phyloP scores from a whole-genome alignment of 1,284 basidiomycete genomes.

The Caloboletus firmus region DNA sequence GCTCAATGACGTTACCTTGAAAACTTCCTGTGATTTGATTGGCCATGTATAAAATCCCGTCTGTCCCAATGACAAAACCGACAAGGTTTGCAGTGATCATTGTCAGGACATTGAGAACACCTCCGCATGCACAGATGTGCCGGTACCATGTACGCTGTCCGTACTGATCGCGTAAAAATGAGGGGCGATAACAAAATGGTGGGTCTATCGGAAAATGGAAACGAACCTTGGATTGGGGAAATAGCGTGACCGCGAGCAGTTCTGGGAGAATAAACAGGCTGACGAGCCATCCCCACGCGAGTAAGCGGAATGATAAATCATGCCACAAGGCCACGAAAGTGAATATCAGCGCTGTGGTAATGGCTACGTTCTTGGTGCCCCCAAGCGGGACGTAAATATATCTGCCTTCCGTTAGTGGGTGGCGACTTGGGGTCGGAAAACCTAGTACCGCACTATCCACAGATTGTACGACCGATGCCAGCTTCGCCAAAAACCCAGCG shows the following conservation, averaged over 20 bases:
- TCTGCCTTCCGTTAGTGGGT: slow-evolving; percentile 39
- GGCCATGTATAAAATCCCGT: slow-evolving; percentile 77
- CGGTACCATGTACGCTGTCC: slow-evolving; percentile 77
- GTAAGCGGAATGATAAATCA: slow-evolving; percentile 83
- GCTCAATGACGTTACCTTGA: slow-evolving; percentile 50
- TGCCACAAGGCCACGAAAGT: slow-evolving; percentile 99
- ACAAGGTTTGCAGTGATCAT: slow-evolving; percentile 96
- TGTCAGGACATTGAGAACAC: slow-evolving; percentile 82
- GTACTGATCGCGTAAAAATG: slow-evolving; percentile 49
- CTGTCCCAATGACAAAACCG: slow-evolving; percentile 90
- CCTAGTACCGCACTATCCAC: slow-evolving; percentile 81
- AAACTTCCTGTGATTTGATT: slow-evolving; percentile 63
- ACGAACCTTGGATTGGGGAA: slow-evolving; percentile 68
- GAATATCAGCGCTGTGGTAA: slow-evolving; percentile 83
- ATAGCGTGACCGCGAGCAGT: slow-evolving; percentile 57
- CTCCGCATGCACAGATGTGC: slow-evolving; percentile 83
- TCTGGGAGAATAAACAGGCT: slow-evolving; percentile 92
- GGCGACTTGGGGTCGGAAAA: not conserved
- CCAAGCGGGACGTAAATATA: slow-evolving; percentile 97
- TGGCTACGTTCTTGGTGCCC: slow-evolving; percentile 63
- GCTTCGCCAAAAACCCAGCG: slow-evolving; percentile 90
- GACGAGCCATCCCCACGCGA: slow-evolving; percentile 98
- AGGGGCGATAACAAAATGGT: not conserved
- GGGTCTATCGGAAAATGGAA: slow-evolving; percentile 4
- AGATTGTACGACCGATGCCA: slow-evolving; percentile 98